Percentiles rank a stretch among this genome's conserved stretches.
Evolutionary conservation across 2,329 filamentous ascomycete species (phyloP).

Genomic region (Phyllosticta citrichinensis): DNA sequence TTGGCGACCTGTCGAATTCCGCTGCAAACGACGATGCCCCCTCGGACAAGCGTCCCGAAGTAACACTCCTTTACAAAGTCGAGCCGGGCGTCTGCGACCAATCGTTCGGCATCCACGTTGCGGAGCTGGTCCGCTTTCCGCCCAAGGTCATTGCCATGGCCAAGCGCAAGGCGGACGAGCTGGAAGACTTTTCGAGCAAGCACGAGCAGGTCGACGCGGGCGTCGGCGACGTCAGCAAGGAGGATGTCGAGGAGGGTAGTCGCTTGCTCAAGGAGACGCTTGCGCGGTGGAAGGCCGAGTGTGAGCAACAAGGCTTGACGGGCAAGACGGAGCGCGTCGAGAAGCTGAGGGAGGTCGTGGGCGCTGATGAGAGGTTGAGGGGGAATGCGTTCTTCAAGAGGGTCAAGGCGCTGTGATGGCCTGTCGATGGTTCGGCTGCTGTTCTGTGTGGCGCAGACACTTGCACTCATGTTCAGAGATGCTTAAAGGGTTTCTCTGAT

Average conservation of each 20-base stretch:
- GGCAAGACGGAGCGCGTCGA: constrained; percentile 64
- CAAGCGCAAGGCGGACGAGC: constrained; percentile 95
- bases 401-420: constrained; percentile 35
- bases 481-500: no score
- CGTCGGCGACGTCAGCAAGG: constrained; percentile 47
- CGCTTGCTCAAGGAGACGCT: constrained; percentile 74
- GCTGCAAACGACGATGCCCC: constrained; percentile 31
- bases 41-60: constrained; percentile 49
- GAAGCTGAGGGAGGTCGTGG: constrained; percentile 68
- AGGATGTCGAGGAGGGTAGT: constrained; percentile 85
- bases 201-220: constrained; percentile 43
- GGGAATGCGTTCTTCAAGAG: constrained; percentile 64
- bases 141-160: constrained; percentile 98
- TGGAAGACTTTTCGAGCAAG: constrained; percentile 87
- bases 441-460: not conserved
- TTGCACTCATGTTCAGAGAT: no score
- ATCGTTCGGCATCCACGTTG: constrained; percentile 96
- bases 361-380: constrained; percentile 21
- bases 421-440: not conserved
- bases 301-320: constrained; percentile 48
- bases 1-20: constrained; percentile 39
- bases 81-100: constrained; percentile 94
- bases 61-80: constrained; percentile 94
- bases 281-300: constrained; percentile 69
- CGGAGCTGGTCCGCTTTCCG: constrained; percentile 90